Evolutionary conservation across 129 eudicot genomes (phyloP).

Genomic region (Centaurea solstitialis): DNA sequence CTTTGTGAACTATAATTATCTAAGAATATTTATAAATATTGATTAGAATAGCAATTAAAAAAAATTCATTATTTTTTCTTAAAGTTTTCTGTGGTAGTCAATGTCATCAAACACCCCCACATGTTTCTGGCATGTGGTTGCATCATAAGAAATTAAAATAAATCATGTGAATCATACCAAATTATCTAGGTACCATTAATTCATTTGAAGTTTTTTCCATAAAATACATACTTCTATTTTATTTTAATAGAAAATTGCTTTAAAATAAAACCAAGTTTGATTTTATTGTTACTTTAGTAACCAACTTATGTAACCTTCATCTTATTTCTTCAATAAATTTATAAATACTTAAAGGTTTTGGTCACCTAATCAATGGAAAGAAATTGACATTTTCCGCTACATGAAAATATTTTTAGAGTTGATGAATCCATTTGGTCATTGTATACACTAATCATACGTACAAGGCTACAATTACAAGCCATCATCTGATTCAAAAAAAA

Average conservation of each 20-base stretch:
- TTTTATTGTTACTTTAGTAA: too few species aligned
- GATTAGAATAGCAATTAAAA: not conserved
- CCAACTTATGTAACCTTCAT: too few species aligned
- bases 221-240: too few species aligned
- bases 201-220: too few species aligned
- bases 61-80: not conserved
- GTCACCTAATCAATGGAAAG: too few species aligned
- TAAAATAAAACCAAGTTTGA: too few species aligned
- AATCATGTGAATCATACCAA: not conserved
- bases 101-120: not conserved
- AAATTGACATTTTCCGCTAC: too few species aligned
- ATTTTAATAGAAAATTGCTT: too few species aligned
- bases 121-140: not conserved
- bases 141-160: not conserved
- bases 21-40: too few species aligned
- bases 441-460: slow-evolving; percentile 79
- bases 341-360: too few species aligned
- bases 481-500: slow-evolving; percentile 52
- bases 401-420: slow-evolving; percentile 43
- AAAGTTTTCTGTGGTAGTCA: not conserved
- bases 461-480: slow-evolving; percentile 30
- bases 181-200: not conserved
- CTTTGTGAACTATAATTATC: too few species aligned
- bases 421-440: slow-evolving; percentile 76
- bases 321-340: too few species aligned